Evolutionary conservation across 768 basidiomycete species (phyloP), one percentile per base, ranked within the genome.

Genomic region (Dictyophora rubrovolvata): DNA sequence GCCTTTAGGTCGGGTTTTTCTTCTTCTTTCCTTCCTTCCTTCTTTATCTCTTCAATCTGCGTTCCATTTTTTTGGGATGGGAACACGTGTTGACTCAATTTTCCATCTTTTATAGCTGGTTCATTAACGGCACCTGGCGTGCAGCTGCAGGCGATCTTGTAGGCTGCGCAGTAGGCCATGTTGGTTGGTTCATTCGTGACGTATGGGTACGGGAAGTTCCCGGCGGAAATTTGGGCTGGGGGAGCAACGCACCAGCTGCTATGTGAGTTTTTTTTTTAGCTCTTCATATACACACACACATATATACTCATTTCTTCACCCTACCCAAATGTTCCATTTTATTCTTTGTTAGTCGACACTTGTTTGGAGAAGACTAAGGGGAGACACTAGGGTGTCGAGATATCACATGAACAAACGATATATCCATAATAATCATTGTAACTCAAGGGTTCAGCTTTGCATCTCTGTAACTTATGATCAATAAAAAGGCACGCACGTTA

Each of bases 151-250:
- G 86, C 5, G 88, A 92, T 66, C 73, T 94, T 17, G 75, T 89
- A 16, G 92, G 93, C 1, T 90, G 92, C 67, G 85, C 85, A 0
- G 92, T 94, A 0, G 93, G 92, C 1, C 89, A 93, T 67, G 72
- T 91, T 18, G 85, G 85, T 11, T 90, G 87, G 87, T 90, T 90
- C 70, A 64, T 91, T 67, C 74, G 87, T 48, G 89, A 93, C 62
- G 90, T 91, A 0, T 92, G 90, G 89, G 79, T 81, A n/a, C 74
- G 89, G 58, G 89, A 93, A 71, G 89, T 92, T 86, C 70, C 84
- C 1, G 90, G 89, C 14, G 87, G 88, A 34, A 52, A 48, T 0
- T 76, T 77, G 61, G 84, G 82, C 0, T 67, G 86, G 21, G 78
- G 90, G 62, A 89, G 81, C 62, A 85, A 90, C 56, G 81, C 89